These are phyloP conservation scores for Astraeus odoratus DNA, from an alignment of 768 basidiomycete species.

Conservation along the genomic window DNA sequence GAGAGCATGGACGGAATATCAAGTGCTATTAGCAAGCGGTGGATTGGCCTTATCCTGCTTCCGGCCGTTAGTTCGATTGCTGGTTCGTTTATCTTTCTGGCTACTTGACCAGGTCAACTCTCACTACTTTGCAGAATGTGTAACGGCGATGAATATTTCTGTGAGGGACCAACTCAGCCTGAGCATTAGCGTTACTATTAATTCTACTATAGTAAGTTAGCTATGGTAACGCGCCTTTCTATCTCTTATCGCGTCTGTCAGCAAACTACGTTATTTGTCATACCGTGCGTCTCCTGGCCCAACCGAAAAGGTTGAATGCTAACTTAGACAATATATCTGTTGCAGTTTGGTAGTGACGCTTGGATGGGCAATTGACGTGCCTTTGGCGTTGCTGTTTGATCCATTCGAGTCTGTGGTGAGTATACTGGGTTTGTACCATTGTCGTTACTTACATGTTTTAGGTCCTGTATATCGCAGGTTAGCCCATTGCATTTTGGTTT, in stretches of 20 bases:
- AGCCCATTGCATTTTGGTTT: slow-evolving; percentile 34
- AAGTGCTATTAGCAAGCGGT: slow-evolving; percentile 69
- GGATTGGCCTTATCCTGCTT: slow-evolving; percentile 82
- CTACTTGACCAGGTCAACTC: background rate
- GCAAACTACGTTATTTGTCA: slow-evolving; percentile 82
- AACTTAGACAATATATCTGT: background rate
- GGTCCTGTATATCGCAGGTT: slow-evolving; percentile 34
- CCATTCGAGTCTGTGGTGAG: slow-evolving; percentile 76
- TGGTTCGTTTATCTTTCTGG: slow-evolving; percentile 34
- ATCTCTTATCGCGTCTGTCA: slow-evolving; percentile 20
- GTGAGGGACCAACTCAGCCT: slow-evolving; percentile 78
- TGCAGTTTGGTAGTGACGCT: slow-evolving; percentile 64
- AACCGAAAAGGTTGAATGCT: background rate
- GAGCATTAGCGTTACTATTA: slow-evolving; percentile 78
- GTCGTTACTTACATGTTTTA: background rate
- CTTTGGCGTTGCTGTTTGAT: slow-evolving; percentile 77
- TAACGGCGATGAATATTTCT: slow-evolving; percentile 86
- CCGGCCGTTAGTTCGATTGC: slow-evolving; percentile 80
- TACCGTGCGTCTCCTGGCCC: slow-evolving; percentile 48
- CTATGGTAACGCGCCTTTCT: background rate
- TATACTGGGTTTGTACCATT: slow-evolving; percentile 7
- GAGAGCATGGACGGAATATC: slow-evolving; percentile 79
- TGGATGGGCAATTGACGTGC: slow-evolving; percentile 79
- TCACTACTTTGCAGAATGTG: slow-evolving; percentile 50
- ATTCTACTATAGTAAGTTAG: slow-evolving; percentile 60